These are phyloP conservation scores for Choiromyces venosus DNA, from an alignment of 495 filamentous ascomycete species.

Conservation along the genomic window DNA sequence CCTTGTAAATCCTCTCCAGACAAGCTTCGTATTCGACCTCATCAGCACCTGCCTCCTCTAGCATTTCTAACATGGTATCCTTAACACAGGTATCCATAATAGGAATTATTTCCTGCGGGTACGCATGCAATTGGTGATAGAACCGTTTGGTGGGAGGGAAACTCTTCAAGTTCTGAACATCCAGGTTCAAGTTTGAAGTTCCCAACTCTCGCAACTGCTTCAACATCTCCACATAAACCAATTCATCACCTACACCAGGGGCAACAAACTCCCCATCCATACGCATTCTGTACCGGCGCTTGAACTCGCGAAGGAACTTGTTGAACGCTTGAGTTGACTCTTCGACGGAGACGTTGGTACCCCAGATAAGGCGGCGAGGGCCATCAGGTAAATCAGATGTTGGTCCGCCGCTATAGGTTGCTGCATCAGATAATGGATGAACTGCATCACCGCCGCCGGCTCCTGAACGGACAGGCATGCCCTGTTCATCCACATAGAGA, in stretches of 20 bases:
- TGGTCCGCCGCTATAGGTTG: conserved; percentile 38
- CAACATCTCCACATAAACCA: conserved; percentile 80
- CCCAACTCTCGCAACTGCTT: conserved; percentile 85
- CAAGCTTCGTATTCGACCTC: conserved; percentile 50
- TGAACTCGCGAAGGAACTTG: conserved; percentile 84
- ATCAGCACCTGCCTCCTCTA: conserved; percentile 56
- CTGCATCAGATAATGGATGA: conserved; percentile 33
- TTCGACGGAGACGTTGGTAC: conserved; percentile 88
- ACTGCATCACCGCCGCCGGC: conserved; percentile 19
- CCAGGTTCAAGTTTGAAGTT: conserved; percentile 74
- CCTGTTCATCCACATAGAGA: conserved; percentile 40
- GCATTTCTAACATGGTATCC: conserved; percentile 86
- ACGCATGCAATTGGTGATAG: conserved; percentile 88
- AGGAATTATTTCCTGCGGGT: conserved; percentile 91
- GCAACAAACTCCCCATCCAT: conserved; percentile 49
- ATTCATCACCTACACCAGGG: conserved; percentile 65
- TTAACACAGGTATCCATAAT: conserved; percentile 93
- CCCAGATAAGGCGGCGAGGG: conserved; percentile 86
- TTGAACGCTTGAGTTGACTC: conserved; percentile 83
- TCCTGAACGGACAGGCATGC: conserved; percentile 28
- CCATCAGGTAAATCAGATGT: conserved; percentile 82
- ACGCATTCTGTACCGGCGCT: conserved; percentile 88
- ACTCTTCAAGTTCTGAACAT: conserved; percentile 80
- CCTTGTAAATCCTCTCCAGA: conserved; percentile 68
- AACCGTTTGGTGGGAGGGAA: conserved; percentile 89